A percentile compares a stretch with the other conserved stretches of the same genome.
phyloP scores from a whole-genome alignment of 345 rosid species.

The Eucalyptus guilfoylei region DNA sequence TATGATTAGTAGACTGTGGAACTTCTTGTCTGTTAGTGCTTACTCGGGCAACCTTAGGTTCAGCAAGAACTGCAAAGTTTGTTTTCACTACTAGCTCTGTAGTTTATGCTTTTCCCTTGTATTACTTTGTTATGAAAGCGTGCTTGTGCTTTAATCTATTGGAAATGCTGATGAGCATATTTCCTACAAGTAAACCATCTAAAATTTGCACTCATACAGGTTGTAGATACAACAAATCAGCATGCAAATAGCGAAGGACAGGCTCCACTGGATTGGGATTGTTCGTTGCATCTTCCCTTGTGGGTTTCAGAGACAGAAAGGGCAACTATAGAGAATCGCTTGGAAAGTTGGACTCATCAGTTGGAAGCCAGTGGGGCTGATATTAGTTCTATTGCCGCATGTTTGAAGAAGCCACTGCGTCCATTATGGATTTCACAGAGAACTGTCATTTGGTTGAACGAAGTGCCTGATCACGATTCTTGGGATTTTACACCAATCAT shows the following conservation, averaged over 20 bases:
- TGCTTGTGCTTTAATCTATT: neutral
- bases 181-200: neutral
- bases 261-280: slow-evolving; percentile 48
- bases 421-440: slow-evolving; percentile 89
- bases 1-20: neutral
- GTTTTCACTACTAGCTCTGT: neutral
- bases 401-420: slow-evolving; percentile 64
- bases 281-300: slow-evolving; percentile 83
- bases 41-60: neutral
- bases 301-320: slow-evolving; percentile 82
- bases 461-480: slow-evolving; percentile 80
- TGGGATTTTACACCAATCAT: slow-evolving; percentile 91
- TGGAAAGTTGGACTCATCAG: slow-evolving; percentile 68
- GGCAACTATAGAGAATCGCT: slow-evolving; percentile 45
- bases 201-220: slow-evolving; percentile 2
- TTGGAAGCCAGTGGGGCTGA: slow-evolving; percentile 84
- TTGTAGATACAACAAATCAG: neutral
- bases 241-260: neutral
- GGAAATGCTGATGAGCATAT: neutral
- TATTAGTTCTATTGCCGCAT: slow-evolving; percentile 41
- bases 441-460: slow-evolving; percentile 81
- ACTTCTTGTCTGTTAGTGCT: neutral
- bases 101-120: neutral
- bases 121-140: neutral
- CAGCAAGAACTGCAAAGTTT: neutral